Percentiles rank a stretch among this genome's conserved stretches.
phyloP scores from a whole-genome alignment of 164 flowering plant genomes.

The Vitis amurensis region DNA sequence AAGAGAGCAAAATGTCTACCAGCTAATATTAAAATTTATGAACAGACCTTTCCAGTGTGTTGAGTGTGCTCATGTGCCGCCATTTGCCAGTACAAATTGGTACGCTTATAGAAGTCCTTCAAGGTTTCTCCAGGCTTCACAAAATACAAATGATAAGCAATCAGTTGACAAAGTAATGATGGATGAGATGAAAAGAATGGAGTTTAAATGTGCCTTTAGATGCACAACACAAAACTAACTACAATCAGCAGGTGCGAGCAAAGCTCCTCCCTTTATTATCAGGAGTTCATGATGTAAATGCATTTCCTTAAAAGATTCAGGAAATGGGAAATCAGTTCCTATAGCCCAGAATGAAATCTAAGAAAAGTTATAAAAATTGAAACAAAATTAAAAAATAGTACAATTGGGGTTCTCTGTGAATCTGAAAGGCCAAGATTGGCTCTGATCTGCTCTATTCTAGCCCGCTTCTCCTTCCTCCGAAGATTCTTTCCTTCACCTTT shows the following conservation, averaged over 20 bases:
- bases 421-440: conserved; percentile 98
- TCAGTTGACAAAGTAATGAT: conserved; percentile 8
- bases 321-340: not conserved
- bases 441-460: conserved; percentile 92
- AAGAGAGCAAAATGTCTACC: too few species aligned
- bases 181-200: not conserved
- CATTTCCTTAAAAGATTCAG: not conserved
- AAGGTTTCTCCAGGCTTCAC: conserved; percentile 93
- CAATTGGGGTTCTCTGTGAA: conserved; percentile 95
- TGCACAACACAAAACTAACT: not conserved
- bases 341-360: not conserved
- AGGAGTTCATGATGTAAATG: not conserved
- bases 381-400: conserved; percentile 22
- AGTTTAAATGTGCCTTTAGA: not conserved
- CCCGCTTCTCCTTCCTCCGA: conserved; percentile 87
- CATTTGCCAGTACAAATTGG: conserved; percentile 96
- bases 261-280: not conserved
- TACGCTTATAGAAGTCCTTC: conserved; percentile 86
- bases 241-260: not conserved
- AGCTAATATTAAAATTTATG: not conserved
- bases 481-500: conserved; percentile 79
- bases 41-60: conserved; percentile 92
- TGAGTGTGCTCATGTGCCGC: conserved; percentile 98
- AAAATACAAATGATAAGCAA: conserved; percentile 8
- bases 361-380: not conserved